Conservation (phyloP, 768 basidiomycete species). For the Gymnopilus junonius region DNA sequence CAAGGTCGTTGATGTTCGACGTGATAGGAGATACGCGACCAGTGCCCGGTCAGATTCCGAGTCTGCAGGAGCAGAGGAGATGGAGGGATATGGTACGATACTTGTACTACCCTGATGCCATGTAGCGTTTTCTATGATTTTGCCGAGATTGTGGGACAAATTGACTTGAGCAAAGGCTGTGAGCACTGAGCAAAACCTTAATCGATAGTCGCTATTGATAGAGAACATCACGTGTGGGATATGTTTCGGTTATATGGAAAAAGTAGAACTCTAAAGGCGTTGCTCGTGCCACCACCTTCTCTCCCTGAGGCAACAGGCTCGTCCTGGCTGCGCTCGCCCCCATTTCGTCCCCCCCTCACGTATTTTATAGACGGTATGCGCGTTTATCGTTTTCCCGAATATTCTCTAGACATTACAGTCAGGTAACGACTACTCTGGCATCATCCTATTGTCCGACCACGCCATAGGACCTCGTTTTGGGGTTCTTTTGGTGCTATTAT, state of each 20-base stretch:
- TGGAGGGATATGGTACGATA: conserved; percentile 31
- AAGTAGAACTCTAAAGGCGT: conserved; percentile 4
- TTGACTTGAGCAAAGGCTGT: conserved; percentile 4
- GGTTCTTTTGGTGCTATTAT: conserved; percentile 23
- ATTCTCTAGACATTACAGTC: conserved; percentile 28
- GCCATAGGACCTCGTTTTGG: conserved; percentile 17
- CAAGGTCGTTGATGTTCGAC: conserved; percentile 56
- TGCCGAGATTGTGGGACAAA: neutral
- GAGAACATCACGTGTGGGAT: conserved; percentile 14
- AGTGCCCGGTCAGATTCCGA: neutral
- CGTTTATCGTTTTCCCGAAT: conserved; percentile 11
- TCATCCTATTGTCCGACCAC: conserved; percentile 13
- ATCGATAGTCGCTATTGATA: neutral
- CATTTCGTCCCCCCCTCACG: conserved; percentile 2
- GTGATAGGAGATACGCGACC: conserved; percentile 31
- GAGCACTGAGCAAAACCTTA: neutral
- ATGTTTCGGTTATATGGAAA: conserved; percentile 14
- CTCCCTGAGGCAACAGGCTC: conserved; percentile 24
- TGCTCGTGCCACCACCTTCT: conserved; percentile 18
- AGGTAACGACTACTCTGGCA: conserved; percentile 22
- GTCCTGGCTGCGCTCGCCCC: conserved; percentile 25
- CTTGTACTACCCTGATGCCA: conserved; percentile 36
- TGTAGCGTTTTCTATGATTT: neutral
- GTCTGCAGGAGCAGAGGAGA: neutral
- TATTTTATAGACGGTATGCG: conserved; percentile 29